Evolutionary conservation across 1,284 basidiomycete species (phyloP).

Genomic region (Veloporphyrellus conicus): DNA sequence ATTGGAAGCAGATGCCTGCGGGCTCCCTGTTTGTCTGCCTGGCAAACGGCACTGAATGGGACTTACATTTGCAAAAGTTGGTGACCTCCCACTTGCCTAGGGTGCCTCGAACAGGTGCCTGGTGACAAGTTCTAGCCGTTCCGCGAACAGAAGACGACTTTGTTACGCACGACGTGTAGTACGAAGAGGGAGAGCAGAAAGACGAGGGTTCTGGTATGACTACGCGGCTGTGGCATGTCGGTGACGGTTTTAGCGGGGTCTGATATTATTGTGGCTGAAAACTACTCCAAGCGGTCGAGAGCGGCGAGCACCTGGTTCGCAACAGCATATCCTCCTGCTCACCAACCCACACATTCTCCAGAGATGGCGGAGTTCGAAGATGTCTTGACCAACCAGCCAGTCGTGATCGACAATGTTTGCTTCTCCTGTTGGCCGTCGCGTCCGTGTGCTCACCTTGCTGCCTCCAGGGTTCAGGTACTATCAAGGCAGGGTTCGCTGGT

Average conservation of each 20-base stretch:
- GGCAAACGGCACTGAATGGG: not conserved
- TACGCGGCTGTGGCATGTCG: slow-evolving; percentile 21
- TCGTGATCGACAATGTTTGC: slow-evolving; percentile 94
- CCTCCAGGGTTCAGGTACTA: slow-evolving; percentile 86
- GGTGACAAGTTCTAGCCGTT: slow-evolving; percentile 15
- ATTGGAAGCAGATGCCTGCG: slow-evolving; percentile 83
- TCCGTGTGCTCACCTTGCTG: slow-evolving; percentile 21
- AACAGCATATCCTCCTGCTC: not conserved
- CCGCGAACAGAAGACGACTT: slow-evolving; percentile 1
- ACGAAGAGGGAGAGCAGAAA: slow-evolving; percentile 19
- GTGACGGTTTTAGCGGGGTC: slow-evolving; percentile 3
- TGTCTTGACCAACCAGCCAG: slow-evolving; percentile 87
- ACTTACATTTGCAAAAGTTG: slow-evolving; percentile 78
- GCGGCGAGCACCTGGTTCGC: not conserved
- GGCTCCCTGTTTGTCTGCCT: slow-evolving; percentile 9
- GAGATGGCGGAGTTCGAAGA: slow-evolving; percentile 81
- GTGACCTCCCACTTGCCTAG: slow-evolving; percentile 77
- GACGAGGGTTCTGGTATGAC: slow-evolving; percentile 10
- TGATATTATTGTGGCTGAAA: slow-evolving; percentile 19
- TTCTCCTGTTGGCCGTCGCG: slow-evolving; percentile 19
- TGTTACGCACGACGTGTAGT: slow-evolving; percentile 28
- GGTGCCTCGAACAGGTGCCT: slow-evolving; percentile 46
- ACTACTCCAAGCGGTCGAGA: slow-evolving; percentile 3
- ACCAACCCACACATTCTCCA: slow-evolving; percentile 9
- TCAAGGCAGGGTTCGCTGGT: slow-evolving; percentile 96